A percentile compares a stretch with the other conserved stretches of the same genome.
phyloP scores from a whole-genome alignment of 257 asterid species.

The Scutellaria barbata region DNA sequence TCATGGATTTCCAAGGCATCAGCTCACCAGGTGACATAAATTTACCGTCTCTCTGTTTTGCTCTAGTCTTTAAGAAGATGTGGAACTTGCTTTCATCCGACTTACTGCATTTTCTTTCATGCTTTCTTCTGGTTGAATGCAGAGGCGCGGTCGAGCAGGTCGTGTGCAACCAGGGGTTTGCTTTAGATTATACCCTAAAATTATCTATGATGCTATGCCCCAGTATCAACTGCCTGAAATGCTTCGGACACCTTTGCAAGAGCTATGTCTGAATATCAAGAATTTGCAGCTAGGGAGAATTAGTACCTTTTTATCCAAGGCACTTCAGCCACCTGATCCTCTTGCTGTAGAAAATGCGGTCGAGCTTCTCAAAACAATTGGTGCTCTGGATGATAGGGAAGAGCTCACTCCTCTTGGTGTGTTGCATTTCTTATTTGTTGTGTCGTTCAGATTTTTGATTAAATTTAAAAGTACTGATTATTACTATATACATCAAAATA shows the following conservation, averaged over 20 bases:
- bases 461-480: slow-evolving; percentile 15
- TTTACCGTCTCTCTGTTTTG: not conserved
- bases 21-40: slow-evolving; percentile 79
- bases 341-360: slow-evolving; percentile 89
- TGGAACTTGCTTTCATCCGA: slow-evolving; percentile 1
- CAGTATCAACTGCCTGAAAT: slow-evolving; percentile 95
- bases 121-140: slow-evolving; percentile 37
- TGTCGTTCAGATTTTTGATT: slow-evolving; percentile 13
- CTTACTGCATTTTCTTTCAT: slow-evolving; percentile 4
- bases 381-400: slow-evolving; percentile 87
- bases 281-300: slow-evolving; percentile 78
- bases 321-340: slow-evolving; percentile 95
- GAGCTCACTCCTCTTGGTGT: slow-evolving; percentile 96
- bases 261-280: slow-evolving; percentile 92
- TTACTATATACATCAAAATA: slow-evolving; percentile 23
- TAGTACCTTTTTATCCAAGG: slow-evolving; percentile 78
- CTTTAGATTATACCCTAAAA: slow-evolving; percentile 82
- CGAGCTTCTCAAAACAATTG: slow-evolving; percentile 94
- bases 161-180: slow-evolving; percentile 98
- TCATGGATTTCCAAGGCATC: slow-evolving; percentile 99
- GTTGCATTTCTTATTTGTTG: slow-evolving; percentile 31
- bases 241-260: slow-evolving; percentile 98
- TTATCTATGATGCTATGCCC: slow-evolving; percentile 84
- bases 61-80: not conserved
- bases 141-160: slow-evolving; percentile 99